A percentile compares a stretch with the other conserved stretches of the same genome.
Conservation (phyloP, 2,329 filamentous ascomycete genomes). For the Daldinia sp. region DNA sequence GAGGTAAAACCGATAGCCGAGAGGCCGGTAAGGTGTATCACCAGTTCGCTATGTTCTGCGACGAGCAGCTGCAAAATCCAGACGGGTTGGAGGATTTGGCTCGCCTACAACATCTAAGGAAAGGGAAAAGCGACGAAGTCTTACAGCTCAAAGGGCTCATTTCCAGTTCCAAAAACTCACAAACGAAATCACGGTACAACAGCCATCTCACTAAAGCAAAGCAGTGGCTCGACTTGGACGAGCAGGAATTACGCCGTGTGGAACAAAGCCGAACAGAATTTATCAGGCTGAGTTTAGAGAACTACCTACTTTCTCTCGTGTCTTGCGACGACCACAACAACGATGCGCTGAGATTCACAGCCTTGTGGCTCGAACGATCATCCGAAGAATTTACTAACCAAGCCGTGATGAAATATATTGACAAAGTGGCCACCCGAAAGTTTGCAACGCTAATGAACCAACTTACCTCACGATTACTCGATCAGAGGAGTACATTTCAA, state of each 20-base stretch:
- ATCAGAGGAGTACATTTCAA: slow-evolving; percentile 76
- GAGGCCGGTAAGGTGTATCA: slow-evolving; percentile 91
- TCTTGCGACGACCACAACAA: slow-evolving; percentile 90
- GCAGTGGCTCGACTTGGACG: slow-evolving; percentile 89
- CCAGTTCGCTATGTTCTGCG: slow-evolving; percentile 94
- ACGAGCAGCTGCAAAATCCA: slow-evolving; percentile 88
- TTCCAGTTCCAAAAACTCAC: slow-evolving; percentile 58
- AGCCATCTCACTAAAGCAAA: slow-evolving; percentile 75
- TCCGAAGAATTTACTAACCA: slow-evolving; percentile 79
- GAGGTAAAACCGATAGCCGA: slow-evolving; percentile 69
- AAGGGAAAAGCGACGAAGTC: slow-evolving; percentile 84
- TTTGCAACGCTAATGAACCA: slow-evolving; percentile 96
- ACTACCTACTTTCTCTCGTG: slow-evolving; percentile 85
- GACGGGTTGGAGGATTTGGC: slow-evolving; percentile 85
- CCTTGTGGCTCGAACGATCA: slow-evolving; percentile 90
- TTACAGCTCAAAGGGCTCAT: slow-evolving; percentile 71
- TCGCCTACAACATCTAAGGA: slow-evolving; percentile 78
- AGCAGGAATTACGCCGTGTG: slow-evolving; percentile 83
- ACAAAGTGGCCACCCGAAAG: slow-evolving; percentile 84
- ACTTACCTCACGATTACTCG: slow-evolving; percentile 87
- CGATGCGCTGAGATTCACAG: slow-evolving; percentile 89
- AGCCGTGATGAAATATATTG: slow-evolving; percentile 74
- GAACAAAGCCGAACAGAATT: slow-evolving; percentile 81
- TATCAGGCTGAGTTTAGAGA: slow-evolving; percentile 87
- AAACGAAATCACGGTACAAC: slow-evolving; percentile 64